Base-by-base conservation (phyloP, 1,139 yeast genomes). In the Yamadazyma triangularis region DNA sequence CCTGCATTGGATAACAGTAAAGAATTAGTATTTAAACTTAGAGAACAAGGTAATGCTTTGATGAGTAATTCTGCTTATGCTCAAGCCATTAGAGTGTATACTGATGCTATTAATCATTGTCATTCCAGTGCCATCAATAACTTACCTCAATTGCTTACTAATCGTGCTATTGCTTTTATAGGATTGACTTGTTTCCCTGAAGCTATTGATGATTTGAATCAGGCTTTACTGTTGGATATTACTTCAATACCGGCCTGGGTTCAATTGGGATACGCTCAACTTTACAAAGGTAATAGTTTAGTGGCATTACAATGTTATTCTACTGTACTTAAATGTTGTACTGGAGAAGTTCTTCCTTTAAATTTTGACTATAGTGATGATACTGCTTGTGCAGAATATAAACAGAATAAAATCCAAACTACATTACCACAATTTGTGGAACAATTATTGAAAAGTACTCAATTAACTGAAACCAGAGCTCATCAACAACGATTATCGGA, bases 231-330 rank as follows among this genome's bases (percentile, higher is more conserved):
- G 12, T 34, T 44, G 19, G 70, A 66, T 38, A 48, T 58, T 21
- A 48, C 60, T 8, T 64, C 59, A 38, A 56, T 65, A 2, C 63
- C 73, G 2, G 73, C 70, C 3, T 67, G 73, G 73, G 52, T 64
- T 15, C 73, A 67, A 45, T 51, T 67, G 35, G 73, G 69, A 4
- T 67, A 64, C 45, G 66, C 71, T 36, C 69, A 65, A 31, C 47
- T 67, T 26, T 66, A 64, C 42, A 58, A 65, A 64, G 73, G 73
- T 2, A 45, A 50, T 24, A 56, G 64, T 26, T 40, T 64, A 20
- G 32, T 55, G 7, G 63, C 69, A 1, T 46, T 67, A 25, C 45
- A 49, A 32, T 58, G 67, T 38, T 66, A 66, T 40, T 40, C 53
- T 15, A 46, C 50, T 22, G 64, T 71, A 2, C 44, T 67, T 20